Conservation (phyloP, 257 asterid genomes). For the Craterostigma plantagineum region DNA sequence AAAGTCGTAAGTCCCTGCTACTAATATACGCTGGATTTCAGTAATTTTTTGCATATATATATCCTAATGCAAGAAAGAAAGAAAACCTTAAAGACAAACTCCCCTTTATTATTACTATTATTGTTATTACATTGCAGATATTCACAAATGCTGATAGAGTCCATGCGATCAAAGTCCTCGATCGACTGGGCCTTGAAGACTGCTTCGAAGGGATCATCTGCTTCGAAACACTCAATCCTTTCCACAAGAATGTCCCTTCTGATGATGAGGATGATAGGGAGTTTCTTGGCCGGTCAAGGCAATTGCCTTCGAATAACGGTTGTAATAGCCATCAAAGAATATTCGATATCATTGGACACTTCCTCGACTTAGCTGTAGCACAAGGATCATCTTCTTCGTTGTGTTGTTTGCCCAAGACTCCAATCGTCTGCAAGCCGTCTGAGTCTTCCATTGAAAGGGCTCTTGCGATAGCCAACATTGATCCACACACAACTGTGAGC, state of each 20-base stretch:
- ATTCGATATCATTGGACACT: constrained; percentile 68
- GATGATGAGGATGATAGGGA: constrained; percentile 74
- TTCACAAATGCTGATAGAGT: constrained; percentile 86
- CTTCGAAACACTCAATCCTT: constrained; percentile 84
- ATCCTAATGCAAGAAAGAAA: background rate
- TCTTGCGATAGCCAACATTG: constrained; percentile 51
- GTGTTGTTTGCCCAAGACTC: constrained; percentile 69
- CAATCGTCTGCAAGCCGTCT: constrained; percentile 80
- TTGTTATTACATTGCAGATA: constrained; percentile 22
- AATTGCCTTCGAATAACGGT: constrained; percentile 6
- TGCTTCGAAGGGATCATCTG: constrained; percentile 93
- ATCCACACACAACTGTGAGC: constrained; percentile 73
- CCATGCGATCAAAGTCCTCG: constrained; percentile 60
- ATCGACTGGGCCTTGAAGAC: constrained; percentile 57
- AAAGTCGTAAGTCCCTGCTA: constrained; percentile 93
- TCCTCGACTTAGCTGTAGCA: constrained; percentile 25
- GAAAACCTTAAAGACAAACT: too few species aligned
- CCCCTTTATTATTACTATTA: too few species aligned
- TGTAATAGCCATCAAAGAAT: constrained; percentile 20
- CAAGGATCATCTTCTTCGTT: too few species aligned
- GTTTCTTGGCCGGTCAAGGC: constrained; percentile 32
- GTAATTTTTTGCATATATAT: background rate
- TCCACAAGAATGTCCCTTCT: constrained; percentile 39
- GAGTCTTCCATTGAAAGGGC: constrained; percentile 67
- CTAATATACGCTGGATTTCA: too few species aligned